Evolutionary conservation across 192 early-diverging fungal genomes (phyloP), one percentile per base, ranked within the genome.

Genomic region (Coemansia sp.): DNA sequence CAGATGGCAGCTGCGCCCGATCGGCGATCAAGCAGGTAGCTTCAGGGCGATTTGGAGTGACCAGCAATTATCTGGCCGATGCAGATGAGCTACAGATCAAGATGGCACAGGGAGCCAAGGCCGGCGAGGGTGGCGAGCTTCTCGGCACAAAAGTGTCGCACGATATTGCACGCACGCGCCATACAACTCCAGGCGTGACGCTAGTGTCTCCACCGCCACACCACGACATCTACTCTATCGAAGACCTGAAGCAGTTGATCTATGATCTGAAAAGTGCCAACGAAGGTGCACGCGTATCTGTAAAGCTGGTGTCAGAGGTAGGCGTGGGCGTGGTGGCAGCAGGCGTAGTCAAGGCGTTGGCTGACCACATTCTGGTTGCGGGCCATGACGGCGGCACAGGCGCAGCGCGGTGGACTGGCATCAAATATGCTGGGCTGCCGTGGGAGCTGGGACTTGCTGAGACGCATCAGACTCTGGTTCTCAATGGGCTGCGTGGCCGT

Each of bases 361-460:
- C 97, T 6, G 94, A 97, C 73, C 95, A 97, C 82, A 95, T 98
- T 56, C 82, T 98, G 37, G 85, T 92, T 63, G 88, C 89, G 29
- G 97, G 97, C 19, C 97, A 98, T 72, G 97, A 98, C 77, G 97
- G 97, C 84, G 97, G 97, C 69, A 98, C 97, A 14, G 97, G 97
- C 62, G 97, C 97, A 15, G 90, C 90, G 21, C 88, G 94, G 58
- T 98, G 91, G 90, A 98, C 97, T 19, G 93, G 97, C 74, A 98
- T 98, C 79, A 95, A 97, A 81, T 94, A 97, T 65, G 94, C 97
- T 19, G 97, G 97, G 73, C 80, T 98, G 56, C 97, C 97, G 11
- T 98, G 97, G 97, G 97, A 98, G 84, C 84, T 98, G 27, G 97
- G 97, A 66, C 81, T 98, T 24, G 95, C 95, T n/a, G 97, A 98